These are phyloP conservation scores for Penicillium simplicissimum DNA, from an alignment of 495 filamentous ascomycete species.

Conservation along the genomic window DNA sequence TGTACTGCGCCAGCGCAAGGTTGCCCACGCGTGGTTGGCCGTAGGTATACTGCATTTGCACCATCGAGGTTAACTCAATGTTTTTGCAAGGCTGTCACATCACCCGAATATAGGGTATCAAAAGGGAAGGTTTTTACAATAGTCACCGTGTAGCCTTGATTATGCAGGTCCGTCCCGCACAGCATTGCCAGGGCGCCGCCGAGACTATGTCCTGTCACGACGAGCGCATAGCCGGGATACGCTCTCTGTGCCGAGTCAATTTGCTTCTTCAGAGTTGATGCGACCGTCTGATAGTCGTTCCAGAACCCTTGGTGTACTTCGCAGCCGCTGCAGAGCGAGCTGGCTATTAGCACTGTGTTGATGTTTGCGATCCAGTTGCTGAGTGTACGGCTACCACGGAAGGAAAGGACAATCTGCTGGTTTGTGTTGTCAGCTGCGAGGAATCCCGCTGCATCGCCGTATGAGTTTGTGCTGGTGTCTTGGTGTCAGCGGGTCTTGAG, in stretches of 20 bases:
- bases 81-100: too few species aligned
- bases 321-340: slow-evolving; percentile 48
- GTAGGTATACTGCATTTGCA: slow-evolving; percentile 58
- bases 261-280: slow-evolving; percentile 38
- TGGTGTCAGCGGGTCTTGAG: too few species aligned
- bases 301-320: slow-evolving; percentile 53
- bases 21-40: slow-evolving; percentile 66
- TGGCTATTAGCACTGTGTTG: background rate
- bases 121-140: too few species aligned
- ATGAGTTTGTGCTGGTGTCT: slow-evolving; percentile 39
- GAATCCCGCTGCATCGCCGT: slow-evolving; percentile 64
- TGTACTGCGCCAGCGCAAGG: slow-evolving; percentile 48
- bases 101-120: too few species aligned
- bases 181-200: slow-evolving; percentile 63
- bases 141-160: slow-evolving; percentile 35
- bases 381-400: slow-evolving; percentile 39
- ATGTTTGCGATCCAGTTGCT: background rate
- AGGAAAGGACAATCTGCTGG: slow-evolving; percentile 59
- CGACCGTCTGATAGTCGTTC: slow-evolving; percentile 46
- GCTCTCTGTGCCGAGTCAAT: slow-evolving; percentile 24
- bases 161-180: slow-evolving; percentile 55
- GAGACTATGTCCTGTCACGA: slow-evolving; percentile 63
- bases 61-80: too few species aligned
- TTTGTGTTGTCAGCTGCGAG: slow-evolving; percentile 61
- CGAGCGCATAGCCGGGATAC: slow-evolving; percentile 53